A percentile compares a stretch with the other conserved stretches of the same genome.
phyloP scores from a whole-genome alignment of 177 flowering plant genomes.

The Vitis hybrid region DNA sequence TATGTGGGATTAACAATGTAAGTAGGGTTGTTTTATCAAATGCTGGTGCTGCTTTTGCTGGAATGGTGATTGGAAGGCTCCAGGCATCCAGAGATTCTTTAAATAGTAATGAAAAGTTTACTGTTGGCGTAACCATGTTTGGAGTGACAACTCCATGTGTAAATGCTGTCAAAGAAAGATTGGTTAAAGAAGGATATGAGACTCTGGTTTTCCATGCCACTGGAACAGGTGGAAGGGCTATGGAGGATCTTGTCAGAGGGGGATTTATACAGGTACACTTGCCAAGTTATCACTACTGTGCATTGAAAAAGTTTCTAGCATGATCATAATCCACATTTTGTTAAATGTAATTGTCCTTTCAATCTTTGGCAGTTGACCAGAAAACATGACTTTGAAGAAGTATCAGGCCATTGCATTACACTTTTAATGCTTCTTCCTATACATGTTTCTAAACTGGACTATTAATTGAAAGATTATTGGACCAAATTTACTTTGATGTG shows the following conservation, averaged over 20 bases:
- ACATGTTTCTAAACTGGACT: background rate
- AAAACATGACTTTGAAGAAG: background rate
- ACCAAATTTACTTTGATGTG: too few relatives aligned
- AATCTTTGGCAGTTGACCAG: background rate
- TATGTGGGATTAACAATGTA: conserved; percentile 82
- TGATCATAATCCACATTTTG: background rate
- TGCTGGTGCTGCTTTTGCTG: conserved; percentile 89
- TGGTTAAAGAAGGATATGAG: conserved; percentile 77
- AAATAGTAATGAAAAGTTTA: conserved; percentile 30
- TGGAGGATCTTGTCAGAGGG: conserved; percentile 82
- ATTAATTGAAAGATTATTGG: background rate
- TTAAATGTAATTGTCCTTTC: background rate
- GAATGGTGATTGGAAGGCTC: conserved; percentile 73
- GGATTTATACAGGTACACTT: conserved; percentile 80
- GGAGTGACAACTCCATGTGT: conserved; percentile 97
- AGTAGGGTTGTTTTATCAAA: conserved; percentile 70
- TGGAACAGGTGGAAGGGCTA: conserved; percentile 92
- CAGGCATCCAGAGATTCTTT: conserved; percentile 20
- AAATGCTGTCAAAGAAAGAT: conserved; percentile 71
- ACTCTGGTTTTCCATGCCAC: conserved; percentile 93
- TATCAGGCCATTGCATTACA: background rate
- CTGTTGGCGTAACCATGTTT: conserved; percentile 96
- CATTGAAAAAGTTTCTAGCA: background rate
- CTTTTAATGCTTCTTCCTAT: background rate
- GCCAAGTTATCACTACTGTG: background rate